Percentiles rank a stretch among this genome's conserved stretches.
These are phyloP conservation scores for Trypanosoma lewisi DNA, from an alignment of 208 protist species.

Conservation along the genomic window DNA sequence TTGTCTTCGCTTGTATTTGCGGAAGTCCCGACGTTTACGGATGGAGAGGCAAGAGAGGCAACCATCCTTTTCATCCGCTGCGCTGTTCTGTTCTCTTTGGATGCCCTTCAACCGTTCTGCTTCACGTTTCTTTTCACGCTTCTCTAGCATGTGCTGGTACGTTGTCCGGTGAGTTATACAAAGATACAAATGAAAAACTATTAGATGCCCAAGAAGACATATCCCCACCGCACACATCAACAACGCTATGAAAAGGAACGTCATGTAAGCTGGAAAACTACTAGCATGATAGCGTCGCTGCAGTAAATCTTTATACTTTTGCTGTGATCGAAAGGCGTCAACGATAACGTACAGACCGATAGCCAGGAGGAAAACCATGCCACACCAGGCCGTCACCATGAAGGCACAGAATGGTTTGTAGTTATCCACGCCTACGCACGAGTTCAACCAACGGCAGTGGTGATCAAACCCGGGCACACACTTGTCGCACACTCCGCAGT, in stretches of 20 bases:
- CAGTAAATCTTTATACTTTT: conserved; percentile 45
- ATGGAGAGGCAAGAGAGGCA: conserved; percentile 39
- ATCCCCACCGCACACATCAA: conserved; percentile 31
- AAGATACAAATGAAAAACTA: conserved; percentile 78
- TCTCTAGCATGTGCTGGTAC: conserved; percentile 72
- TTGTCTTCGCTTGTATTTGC: conserved; percentile 44
- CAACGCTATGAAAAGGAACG: conserved; percentile 65
- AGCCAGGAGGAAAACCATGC: conserved; percentile 56
- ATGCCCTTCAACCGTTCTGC: conserved; percentile 20
- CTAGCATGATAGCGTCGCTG: conserved; percentile 8
- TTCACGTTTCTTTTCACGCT: conserved; percentile 58
- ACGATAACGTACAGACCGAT: conserved; percentile 66
- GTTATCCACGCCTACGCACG: conserved; percentile 80
- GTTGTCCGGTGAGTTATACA: conserved; percentile 55
- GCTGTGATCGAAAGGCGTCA: conserved; percentile 36
- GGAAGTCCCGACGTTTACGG: conserved; percentile 68
- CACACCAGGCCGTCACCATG: conserved; percentile 56
- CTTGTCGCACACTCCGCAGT: conserved; percentile 90
- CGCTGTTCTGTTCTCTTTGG: conserved; percentile 1
- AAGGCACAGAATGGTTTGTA: conserved; percentile 79
- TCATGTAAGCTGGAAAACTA: conserved; percentile 42
- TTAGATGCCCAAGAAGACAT: conserved; percentile 60
- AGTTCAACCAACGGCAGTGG: conserved; percentile 92
- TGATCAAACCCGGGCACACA: conserved; percentile 91
- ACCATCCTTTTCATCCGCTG: conserved; percentile 12